phyloP scores from a whole-genome alignment of 1,284 basidiomycete genomes.

The Omphalotus olearius region DNA sequence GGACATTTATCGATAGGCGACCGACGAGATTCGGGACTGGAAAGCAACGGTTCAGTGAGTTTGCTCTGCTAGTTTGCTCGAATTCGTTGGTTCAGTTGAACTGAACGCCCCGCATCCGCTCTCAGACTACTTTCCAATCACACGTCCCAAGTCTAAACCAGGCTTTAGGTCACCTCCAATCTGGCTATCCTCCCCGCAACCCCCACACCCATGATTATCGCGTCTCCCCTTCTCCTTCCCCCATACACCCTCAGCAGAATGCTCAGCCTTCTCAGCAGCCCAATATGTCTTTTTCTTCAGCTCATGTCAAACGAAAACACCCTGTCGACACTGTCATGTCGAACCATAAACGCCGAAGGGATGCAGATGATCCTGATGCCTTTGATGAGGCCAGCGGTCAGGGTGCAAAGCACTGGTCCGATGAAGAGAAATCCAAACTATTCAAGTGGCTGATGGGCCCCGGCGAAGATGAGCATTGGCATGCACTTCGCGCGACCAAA shows the following conservation, averaged over 20 bases:
- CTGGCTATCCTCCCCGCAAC: slow-evolving; percentile 22
- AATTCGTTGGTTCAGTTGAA: slow-evolving; percentile 13
- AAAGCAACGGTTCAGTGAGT: slow-evolving; percentile 41
- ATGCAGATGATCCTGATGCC: slow-evolving; percentile 34
- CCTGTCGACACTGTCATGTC: slow-evolving; percentile 31
- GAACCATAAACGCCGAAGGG: slow-evolving; percentile 44
- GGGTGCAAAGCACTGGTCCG: slow-evolving; percentile 77
- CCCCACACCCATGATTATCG: slow-evolving; percentile 31
- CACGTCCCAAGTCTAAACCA: slow-evolving; percentile 44
- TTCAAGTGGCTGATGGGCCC: slow-evolving; percentile 71
- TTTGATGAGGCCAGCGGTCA: slow-evolving; percentile 49
- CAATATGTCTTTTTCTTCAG: slow-evolving; percentile 23
- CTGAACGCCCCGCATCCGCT: slow-evolving; percentile 10
- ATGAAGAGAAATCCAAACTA: slow-evolving; percentile 69
- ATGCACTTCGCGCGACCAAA: slow-evolving; percentile 65
- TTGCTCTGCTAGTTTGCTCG: not conserved
- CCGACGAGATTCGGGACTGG: slow-evolving; percentile 41
- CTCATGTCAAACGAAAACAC: slow-evolving; percentile 51
- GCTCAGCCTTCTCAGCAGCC: slow-evolving; percentile 7
- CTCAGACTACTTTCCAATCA: slow-evolving; percentile 40
- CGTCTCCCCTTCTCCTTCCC: slow-evolving; percentile 31
- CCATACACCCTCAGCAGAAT: slow-evolving; percentile 17
- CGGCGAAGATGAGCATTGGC: slow-evolving; percentile 71
- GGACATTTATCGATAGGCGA: slow-evolving; percentile 40
- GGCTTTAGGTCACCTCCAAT: slow-evolving; percentile 38